Evolutionary conservation across 257 asterid species (phyloP).

Genomic region (Forsythia viridissima): DNA sequence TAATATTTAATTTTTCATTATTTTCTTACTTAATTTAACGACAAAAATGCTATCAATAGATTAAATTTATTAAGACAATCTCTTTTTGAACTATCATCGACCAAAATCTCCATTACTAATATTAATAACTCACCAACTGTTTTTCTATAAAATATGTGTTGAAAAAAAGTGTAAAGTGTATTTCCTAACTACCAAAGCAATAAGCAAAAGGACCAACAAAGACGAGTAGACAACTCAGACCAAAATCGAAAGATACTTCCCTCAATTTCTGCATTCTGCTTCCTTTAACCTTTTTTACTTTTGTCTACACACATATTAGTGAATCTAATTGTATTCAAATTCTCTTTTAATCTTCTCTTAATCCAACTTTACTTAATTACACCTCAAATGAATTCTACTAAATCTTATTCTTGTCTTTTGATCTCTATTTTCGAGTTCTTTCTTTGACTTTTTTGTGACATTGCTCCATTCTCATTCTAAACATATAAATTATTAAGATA

Average conservation of each 20-base stretch:
- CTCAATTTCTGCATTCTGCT: slow-evolving; percentile 44
- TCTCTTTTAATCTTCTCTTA: slow-evolving; percentile 36
- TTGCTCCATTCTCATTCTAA: too few species aligned
- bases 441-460: too few species aligned
- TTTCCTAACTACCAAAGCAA: slow-evolving; percentile 48
- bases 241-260: slow-evolving; percentile 41
- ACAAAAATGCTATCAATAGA: too few species aligned
- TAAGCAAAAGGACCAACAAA: slow-evolving; percentile 27
- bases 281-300: slow-evolving; percentile 27
- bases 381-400: background rate
- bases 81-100: too few species aligned
- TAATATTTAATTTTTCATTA: too few species aligned
- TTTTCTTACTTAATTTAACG: too few species aligned
- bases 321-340: slow-evolving; percentile 34
- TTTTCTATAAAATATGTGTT: background rate
- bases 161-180: slow-evolving; percentile 27
- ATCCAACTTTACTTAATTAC: slow-evolving; percentile 25
- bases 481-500: too few species aligned
- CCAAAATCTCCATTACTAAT: too few species aligned
- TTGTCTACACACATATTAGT: background rate
- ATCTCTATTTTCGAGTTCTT: too few species aligned
- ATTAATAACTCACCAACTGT: too few species aligned
- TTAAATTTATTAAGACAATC: too few species aligned
- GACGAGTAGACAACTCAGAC: slow-evolving; percentile 34
- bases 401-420: too few species aligned